These are phyloP conservation scores for Barnettozyma pratensis DNA, from an alignment of 805 yeast species.

Conservation along the genomic window DNA sequence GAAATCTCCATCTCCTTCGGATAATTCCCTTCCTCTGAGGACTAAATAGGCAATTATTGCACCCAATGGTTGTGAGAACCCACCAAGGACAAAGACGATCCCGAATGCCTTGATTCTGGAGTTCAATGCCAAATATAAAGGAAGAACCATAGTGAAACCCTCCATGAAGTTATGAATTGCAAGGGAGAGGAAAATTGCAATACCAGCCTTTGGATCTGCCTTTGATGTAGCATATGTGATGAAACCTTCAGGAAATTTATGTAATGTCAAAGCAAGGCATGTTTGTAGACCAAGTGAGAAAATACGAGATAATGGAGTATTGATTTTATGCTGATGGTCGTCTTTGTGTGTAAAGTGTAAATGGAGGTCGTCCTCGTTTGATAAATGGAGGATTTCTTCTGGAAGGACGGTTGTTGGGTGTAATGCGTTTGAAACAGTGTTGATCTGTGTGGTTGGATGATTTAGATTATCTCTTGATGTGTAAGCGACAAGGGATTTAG, in stretches of 20 bases:
- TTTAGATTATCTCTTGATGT: constrained; percentile 2
- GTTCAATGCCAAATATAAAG: constrained; percentile 73
- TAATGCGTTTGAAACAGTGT: not conserved
- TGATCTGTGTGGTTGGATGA: not conserved
- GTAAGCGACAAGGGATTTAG: constrained; percentile 21
- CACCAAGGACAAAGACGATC: constrained; percentile 68
- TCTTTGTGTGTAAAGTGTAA: constrained; percentile 28
- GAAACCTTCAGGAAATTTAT: constrained; percentile 94
- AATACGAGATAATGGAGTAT: constrained; percentile 72
- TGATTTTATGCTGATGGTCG: constrained; percentile 76
- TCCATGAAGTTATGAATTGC: constrained; percentile 89
- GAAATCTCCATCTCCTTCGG: constrained; percentile 28
- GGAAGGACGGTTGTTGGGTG: not conserved
- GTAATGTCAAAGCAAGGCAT: constrained; percentile 78
- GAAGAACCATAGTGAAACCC: constrained; percentile 91
- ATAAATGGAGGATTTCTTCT: constrained; percentile 8
- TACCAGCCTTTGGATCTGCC: constrained; percentile 65
- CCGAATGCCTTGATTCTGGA: constrained; percentile 57
- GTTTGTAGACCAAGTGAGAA: constrained; percentile 89
- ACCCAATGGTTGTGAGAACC: constrained; percentile 85
- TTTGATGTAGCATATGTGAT: constrained; percentile 74
- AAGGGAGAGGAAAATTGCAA: constrained; percentile 77
- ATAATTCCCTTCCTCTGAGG: constrained; percentile 32
- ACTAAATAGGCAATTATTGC: constrained; percentile 66
- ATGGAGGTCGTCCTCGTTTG: constrained; percentile 22